Base-by-base conservation (phyloP, 2,329 filamentous ascomycete genomes). In the Drechslerella stenobrocha region DNA sequence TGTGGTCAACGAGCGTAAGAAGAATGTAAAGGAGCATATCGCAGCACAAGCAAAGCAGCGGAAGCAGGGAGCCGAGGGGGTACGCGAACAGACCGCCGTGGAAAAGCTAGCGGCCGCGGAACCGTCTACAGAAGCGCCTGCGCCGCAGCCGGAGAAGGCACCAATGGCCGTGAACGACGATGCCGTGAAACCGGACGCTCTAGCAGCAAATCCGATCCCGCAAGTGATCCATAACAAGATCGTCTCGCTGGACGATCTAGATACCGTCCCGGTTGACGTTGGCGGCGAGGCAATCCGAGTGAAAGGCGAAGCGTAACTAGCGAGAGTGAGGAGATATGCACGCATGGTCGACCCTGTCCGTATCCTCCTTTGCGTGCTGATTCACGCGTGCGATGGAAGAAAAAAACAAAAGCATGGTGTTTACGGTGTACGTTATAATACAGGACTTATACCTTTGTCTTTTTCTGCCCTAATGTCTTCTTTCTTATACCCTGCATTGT, bases 231-330 rank as follows among this genome's bases (percentile, higher is more conserved):
- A 44, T 6, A 23, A 67, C 34, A 67, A 59, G 30, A 67, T 67
- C 11, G 37, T 67, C 18, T 67, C 63, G 3, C 45, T 67, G n/a
- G 63, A 59, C 30, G 63, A 67, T 18, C 45, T 67, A n/a, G 63
- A 67, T 2, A 30, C 28, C 18, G 45, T 67, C 1, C 63, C 63
- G 6, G 63, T 67, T 8, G 50, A 59, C 18, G 45, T 67, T 1
- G 56, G 56, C n/a, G 63, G 63, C 2, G 55, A 67, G 44, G 37
- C 35, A 15, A 22, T 67, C 7, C 44, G 45, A 6, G 34, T 34
- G 3, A 20, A 51, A 15, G 45, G 18, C 15, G 9, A 35, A 34
- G 9, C n/a, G 24, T 9, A 24, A 7, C 3, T 13, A 18, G 24
- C 13, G 3, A 9, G 20, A 32, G 46, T 4, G 22, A 15, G 34